Percentiles rank a stretch among this genome's conserved stretches.
Evolutionary conservation across 306 rosid species (phyloP).

Genomic region (Heteromeles arbutifolia): DNA sequence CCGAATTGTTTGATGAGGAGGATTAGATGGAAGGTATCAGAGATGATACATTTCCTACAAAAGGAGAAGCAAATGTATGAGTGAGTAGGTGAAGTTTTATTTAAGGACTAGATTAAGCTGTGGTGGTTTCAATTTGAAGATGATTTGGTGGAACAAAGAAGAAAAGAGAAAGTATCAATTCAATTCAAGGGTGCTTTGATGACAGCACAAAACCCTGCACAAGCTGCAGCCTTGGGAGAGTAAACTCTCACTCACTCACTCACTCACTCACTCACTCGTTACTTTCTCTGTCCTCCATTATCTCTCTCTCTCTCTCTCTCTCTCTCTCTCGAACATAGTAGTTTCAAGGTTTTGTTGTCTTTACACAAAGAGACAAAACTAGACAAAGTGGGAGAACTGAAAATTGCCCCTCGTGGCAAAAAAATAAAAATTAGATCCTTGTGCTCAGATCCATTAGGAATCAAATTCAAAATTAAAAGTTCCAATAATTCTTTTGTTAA

Average conservation of each 20-base stretch:
- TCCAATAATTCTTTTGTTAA: too few species aligned
- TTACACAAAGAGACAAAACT: conserved; percentile 22
- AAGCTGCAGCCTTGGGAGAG: neutral
- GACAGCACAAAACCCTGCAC: conserved; percentile 3
- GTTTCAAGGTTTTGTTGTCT: conserved; percentile 4
- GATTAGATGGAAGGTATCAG: fast-evolving
- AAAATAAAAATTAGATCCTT: too few species aligned
- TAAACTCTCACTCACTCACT: neutral
- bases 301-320: neutral
- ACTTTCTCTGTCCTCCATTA: neutral
- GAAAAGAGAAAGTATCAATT: neutral
- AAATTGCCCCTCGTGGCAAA: too few species aligned
- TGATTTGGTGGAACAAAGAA: neutral
- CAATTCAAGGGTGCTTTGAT: neutral
- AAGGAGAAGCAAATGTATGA: neutral
- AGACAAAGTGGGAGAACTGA: conserved; percentile 12
- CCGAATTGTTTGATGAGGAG: fast-evolving
- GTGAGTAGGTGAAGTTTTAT: neutral
- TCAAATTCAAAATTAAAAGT: too few species aligned
- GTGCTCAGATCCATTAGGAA: too few species aligned
- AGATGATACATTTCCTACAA: too few species aligned
- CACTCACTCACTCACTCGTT: neutral
- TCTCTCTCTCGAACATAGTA: neutral
- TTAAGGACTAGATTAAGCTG: neutral
- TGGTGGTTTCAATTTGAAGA: neutral